phyloP scores from a whole-genome alignment of 2,329 filamentous ascomycete species.

The Amphichorda felina region DNA sequence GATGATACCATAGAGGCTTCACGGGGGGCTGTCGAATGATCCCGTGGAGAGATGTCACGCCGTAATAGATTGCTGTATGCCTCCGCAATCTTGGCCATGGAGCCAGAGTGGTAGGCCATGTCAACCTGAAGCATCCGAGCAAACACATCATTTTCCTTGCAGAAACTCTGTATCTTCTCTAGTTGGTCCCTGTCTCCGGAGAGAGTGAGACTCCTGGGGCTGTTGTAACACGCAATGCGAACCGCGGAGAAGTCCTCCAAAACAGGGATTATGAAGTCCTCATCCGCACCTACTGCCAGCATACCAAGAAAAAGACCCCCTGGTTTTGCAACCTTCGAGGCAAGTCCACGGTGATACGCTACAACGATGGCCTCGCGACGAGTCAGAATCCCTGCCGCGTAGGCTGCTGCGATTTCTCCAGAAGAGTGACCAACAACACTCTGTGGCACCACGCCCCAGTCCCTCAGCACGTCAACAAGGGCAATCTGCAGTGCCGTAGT shows the following conservation, averaged over 20 bases:
- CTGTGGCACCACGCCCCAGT: constrained; percentile 16
- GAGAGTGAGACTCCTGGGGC: constrained; percentile 20
- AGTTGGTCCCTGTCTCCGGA: constrained; percentile 14
- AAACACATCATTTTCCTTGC: constrained; percentile 12
- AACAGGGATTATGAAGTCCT: constrained; percentile 3
- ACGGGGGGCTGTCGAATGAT: too few relatives aligned
- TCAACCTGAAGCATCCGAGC: constrained; percentile 18
- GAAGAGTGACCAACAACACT: constrained; percentile 28
- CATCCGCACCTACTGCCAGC: constrained; percentile 24
- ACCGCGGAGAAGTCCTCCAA: constrained; percentile 10
- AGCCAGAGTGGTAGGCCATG: constrained; percentile 29
- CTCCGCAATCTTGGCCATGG: constrained; percentile 15
- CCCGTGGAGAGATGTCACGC: not conserved
- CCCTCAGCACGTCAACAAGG: constrained; percentile 23
- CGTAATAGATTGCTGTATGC: constrained; percentile 8
- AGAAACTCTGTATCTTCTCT: not conserved
- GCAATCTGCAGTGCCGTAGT: constrained; percentile 31
- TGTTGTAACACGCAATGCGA: constrained; percentile 24
- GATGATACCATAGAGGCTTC: too few relatives aligned
- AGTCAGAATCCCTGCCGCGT: constrained; percentile 23
- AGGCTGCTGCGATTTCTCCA: constrained; percentile 32
- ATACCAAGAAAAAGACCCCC: too few relatives aligned
- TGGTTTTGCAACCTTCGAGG: constrained; percentile 1
- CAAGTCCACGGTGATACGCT: constrained; percentile 25
- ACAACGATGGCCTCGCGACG: constrained; percentile 21